Percentiles rank a stretch among this genome's conserved stretches.
Conservation (phyloP, 2,329 filamentous ascomycete genomes). For the Aspergillus eucalypticola region DNA sequence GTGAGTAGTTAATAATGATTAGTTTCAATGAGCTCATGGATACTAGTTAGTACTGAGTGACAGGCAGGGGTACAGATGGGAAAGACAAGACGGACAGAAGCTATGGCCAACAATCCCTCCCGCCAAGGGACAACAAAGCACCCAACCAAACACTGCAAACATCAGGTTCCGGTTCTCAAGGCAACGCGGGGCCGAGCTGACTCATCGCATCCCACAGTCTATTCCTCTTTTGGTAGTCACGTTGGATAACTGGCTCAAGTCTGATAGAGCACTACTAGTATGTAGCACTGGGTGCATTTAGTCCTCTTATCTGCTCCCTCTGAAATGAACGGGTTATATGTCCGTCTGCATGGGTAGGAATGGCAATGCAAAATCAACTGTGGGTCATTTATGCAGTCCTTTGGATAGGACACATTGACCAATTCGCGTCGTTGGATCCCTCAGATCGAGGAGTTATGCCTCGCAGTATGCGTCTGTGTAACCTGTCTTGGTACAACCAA, state of each 20-base stretch:
- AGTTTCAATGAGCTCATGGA: background rate
- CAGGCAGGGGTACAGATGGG: background rate
- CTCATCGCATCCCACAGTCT: background rate
- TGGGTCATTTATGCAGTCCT: too few relatives aligned
- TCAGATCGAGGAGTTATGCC: background rate
- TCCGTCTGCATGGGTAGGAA: too few relatives aligned
- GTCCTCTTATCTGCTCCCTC: too few relatives aligned
- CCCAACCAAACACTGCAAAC: conserved; percentile 17
- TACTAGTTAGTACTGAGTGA: background rate
- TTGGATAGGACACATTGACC: background rate
- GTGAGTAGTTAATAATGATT: background rate
- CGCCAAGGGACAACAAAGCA: conserved; percentile 13
- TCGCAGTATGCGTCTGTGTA: background rate
- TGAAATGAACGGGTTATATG: too few relatives aligned
- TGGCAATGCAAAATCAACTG: background rate
- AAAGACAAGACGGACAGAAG: background rate
- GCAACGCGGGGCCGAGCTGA: conserved; percentile 14
- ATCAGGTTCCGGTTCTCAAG: conserved; percentile 1
- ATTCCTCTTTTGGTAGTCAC: background rate
- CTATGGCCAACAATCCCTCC: background rate
- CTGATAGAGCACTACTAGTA: background rate
- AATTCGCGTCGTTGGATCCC: background rate
- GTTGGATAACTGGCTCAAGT: background rate
- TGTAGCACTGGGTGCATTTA: background rate
- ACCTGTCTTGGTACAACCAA: background rate